Percentiles rank a stretch among this genome's conserved stretches.
Evolutionary conservation across 441 rosid genomes (phyloP).

Genomic region (Hura crepitans): DNA sequence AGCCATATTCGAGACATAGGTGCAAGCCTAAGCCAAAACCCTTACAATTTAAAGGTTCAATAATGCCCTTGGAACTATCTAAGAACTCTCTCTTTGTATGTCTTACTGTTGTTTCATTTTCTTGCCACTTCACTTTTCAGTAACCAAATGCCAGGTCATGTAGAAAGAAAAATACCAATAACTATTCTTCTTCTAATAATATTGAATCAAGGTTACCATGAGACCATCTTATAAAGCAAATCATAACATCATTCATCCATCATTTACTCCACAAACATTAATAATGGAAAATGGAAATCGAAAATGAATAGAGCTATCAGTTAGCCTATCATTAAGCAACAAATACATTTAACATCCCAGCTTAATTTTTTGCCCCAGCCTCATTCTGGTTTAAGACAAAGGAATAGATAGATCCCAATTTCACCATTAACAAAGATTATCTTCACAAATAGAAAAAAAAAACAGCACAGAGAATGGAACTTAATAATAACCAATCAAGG

Average conservation of each 20-base stretch:
- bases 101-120: neutral
- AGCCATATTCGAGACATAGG: no score
- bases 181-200: neutral
- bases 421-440: neutral
- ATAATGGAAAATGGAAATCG: neutral
- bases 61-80: no score
- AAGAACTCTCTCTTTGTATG: no score
- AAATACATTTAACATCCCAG: neutral
- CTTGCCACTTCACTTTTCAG: neutral
- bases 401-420: neutral
- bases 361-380: neutral
- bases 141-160: neutral
- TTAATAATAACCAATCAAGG: neutral
- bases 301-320: neutral
- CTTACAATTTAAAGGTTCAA: no score
- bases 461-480: neutral
- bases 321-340: neutral
- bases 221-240: neutral
- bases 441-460: neutral
- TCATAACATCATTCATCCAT: neutral
- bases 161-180: neutral
- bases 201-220: neutral
- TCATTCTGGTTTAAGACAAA: neutral
- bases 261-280: neutral
- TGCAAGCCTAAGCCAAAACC: no score